Evolutionary conservation across 305 asterid genomes (phyloP).

Genomic region (Ajuga reptans): DNA sequence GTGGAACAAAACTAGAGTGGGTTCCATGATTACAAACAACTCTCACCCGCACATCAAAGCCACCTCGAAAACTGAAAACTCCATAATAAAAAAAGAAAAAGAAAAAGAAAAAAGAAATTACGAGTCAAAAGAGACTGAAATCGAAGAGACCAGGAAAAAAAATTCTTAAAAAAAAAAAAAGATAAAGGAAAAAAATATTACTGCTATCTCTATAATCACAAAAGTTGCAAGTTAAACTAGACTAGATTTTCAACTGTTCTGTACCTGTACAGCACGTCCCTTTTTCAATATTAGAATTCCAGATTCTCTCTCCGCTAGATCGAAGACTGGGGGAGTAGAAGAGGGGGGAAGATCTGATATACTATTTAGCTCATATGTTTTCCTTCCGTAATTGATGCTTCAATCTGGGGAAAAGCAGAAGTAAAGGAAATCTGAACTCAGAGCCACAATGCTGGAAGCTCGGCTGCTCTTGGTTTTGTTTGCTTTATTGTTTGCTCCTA

Average conservation of each 20-base stretch:
- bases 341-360: slow-evolving; percentile 17
- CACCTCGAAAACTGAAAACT: too few relatives aligned
- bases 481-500: slow-evolving; percentile 28
- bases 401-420: neutral
- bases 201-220: neutral
- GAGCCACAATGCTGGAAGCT: slow-evolving; percentile 36
- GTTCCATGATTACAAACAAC: neutral
- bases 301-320: slow-evolving; percentile 21
- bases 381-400: slow-evolving; percentile 5
- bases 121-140: slow-evolving; percentile 6
- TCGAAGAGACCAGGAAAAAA: neutral
- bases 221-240: neutral
- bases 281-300: neutral
- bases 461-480: slow-evolving; percentile 32
- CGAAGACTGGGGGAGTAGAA: slow-evolving; percentile 9
- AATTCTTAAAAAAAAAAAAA: too few relatives aligned
- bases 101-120: neutral
- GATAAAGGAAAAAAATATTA: neutral
- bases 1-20: slow-evolving; percentile 1
- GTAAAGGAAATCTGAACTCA: slow-evolving; percentile 18
- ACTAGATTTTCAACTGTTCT: slow-evolving; percentile 22
- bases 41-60: neutral
- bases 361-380: slow-evolving; percentile 4
- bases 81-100: neutral
- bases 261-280: slow-evolving; percentile 26